Evolutionary conservation across 148 eudicot species (phyloP).

Genomic region (Mesembryanthemum crystallinum): DNA sequence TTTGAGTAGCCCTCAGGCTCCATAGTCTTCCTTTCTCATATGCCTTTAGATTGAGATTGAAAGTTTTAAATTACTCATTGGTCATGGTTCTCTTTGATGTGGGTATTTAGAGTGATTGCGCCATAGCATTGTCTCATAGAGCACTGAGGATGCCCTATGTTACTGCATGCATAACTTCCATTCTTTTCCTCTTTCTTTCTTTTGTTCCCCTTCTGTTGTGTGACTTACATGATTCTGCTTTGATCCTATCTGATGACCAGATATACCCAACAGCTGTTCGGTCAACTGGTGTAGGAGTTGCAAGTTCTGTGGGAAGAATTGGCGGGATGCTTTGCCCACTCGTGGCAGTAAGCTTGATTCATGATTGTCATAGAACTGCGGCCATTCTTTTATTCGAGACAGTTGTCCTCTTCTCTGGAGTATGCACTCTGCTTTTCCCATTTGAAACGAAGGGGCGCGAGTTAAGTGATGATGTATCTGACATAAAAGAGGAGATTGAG

Average conservation of each 20-base stretch:
- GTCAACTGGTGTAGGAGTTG: conserved; percentile 67
- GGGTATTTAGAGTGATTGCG: neutral
- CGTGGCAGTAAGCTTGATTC: conserved; percentile 48
- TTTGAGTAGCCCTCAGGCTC: neutral
- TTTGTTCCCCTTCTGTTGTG: no score
- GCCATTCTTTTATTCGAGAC: neutral
- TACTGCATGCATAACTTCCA: no score
- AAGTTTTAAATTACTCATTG: neutral
- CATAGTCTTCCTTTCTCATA: no score
- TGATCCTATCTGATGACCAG: conserved; percentile 17
- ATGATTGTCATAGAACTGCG: neutral
- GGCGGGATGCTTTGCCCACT: conserved; percentile 73
- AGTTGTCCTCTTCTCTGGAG: neutral
- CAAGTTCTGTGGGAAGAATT: conserved; percentile 63
- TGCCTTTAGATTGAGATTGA: no score
- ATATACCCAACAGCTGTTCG: conserved; percentile 59
- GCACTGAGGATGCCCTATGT: no score
- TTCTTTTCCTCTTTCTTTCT: no score
- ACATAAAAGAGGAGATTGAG: neutral
- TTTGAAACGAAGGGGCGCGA: neutral
- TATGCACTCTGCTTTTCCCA: neutral
- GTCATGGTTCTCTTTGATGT: neutral
- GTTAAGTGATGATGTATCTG: neutral
- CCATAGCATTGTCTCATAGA: neutral
- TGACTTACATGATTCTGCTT: neutral